phyloP scores from a whole-genome alignment of 2,329 filamentous ascomycete genomes.

The Fusarium sp. region DNA sequence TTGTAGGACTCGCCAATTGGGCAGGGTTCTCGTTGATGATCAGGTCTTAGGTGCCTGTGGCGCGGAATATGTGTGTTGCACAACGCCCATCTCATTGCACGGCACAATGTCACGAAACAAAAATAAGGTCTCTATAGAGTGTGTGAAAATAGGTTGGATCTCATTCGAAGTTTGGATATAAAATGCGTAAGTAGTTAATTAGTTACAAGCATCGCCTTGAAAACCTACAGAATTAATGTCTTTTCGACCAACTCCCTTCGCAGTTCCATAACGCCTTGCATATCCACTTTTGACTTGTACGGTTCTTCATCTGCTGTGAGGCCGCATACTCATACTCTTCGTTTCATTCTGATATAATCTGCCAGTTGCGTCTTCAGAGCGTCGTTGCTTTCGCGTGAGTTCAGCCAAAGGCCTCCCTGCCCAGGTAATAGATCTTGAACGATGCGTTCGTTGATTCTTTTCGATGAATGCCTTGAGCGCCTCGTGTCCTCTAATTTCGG shows the following conservation, averaged over 20 bases:
- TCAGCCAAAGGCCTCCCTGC: not conserved
- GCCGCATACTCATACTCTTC: not conserved
- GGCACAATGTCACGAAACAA: not conserved
- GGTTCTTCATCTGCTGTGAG: not conserved
- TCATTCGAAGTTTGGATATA: constrained; percentile 5
- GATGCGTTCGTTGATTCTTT: not conserved
- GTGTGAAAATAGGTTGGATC: not conserved
- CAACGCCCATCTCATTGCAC: not conserved
- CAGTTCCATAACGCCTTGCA: constrained; percentile 1
- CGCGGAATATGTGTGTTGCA: not conserved
- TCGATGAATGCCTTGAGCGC: not conserved
- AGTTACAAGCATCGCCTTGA: not conserved
- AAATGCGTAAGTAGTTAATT: constrained; percentile 10
- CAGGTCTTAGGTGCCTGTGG: not conserved
- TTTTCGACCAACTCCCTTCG: not conserved
- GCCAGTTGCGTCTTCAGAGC: not conserved
- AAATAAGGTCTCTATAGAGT: not conserved
- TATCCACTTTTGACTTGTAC: not conserved
- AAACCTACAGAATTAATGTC: constrained; percentile 2
- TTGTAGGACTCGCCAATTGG: no score
- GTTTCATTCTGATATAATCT: not conserved
- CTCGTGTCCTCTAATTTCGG: not conserved
- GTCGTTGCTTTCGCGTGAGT: not conserved
- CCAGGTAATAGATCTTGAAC: not conserved
- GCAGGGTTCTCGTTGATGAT: not conserved